Percentiles rank a stretch among this genome's conserved stretches.
phyloP scores from a whole-genome alignment of 768 basidiomycete species.

The Symmetrospora coprosmae region DNA sequence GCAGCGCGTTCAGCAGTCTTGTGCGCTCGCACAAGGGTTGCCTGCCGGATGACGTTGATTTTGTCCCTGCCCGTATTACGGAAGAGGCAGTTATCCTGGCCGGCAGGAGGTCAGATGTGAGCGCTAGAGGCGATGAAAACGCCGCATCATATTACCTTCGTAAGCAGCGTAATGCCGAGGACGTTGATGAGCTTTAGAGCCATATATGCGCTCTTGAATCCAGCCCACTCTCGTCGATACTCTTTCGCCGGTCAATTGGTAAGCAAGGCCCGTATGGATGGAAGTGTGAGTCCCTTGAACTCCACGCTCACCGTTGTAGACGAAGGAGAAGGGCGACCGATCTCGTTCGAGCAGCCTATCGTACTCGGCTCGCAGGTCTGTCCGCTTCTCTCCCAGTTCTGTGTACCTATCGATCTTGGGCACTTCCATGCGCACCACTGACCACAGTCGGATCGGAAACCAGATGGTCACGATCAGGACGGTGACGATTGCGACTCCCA shows the following conservation, averaged over 20 bases:
- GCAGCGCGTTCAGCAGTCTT: neutral
- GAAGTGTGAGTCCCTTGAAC: neutral
- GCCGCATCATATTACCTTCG: slow-evolving; percentile 34
- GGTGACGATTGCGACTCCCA: slow-evolving; percentile 48
- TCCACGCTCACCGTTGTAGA: slow-evolving; percentile 48
- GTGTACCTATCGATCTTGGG: slow-evolving; percentile 56
- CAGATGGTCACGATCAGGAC: slow-evolving; percentile 45
- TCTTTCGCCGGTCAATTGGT: slow-evolving; percentile 38
- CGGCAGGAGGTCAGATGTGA: neutral
- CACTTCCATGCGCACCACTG: slow-evolving; percentile 47
- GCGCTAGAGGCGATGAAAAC: neutral
- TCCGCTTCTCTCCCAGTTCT: slow-evolving; percentile 54
- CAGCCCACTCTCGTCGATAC: slow-evolving; percentile 56
- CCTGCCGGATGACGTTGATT: slow-evolving; percentile 51
- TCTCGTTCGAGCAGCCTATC: slow-evolving; percentile 52
- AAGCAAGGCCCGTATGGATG: fast-evolving
- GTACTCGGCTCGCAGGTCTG: slow-evolving; percentile 49
- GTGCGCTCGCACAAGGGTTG: slow-evolving; percentile 39
- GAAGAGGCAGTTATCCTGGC: slow-evolving; percentile 54
- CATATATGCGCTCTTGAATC: slow-evolving; percentile 35
- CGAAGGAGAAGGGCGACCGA: slow-evolving; percentile 53
- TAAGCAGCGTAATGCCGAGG: slow-evolving; percentile 52
- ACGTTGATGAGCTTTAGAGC: slow-evolving; percentile 53
- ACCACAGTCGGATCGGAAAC: slow-evolving; percentile 54
- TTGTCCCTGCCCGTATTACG: slow-evolving; percentile 44